These are phyloP conservation scores for Naematelia aurantialba DNA, from an alignment of 768 basidiomycete species.

Conservation along the genomic window DNA sequence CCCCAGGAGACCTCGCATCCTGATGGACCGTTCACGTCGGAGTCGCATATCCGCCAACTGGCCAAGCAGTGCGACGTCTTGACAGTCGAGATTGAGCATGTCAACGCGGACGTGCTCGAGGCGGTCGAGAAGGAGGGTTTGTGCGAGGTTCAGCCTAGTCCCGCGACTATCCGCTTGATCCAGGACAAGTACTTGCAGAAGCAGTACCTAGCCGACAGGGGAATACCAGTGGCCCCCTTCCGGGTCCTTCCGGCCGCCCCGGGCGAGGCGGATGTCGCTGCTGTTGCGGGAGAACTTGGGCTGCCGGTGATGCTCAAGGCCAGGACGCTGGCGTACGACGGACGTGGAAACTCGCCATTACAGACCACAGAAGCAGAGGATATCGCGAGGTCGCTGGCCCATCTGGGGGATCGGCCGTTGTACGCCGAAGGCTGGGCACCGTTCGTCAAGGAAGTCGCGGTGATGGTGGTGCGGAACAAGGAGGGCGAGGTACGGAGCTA, in stretches of 20 bases:
- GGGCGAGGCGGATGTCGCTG: conserved; percentile 57
- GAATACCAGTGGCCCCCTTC: conserved; percentile 62
- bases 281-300: conserved; percentile 57
- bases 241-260: conserved; percentile 58
- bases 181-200: conserved; percentile 74
- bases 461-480: conserved; percentile 87
- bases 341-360: conserved; percentile 83
- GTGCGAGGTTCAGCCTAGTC: conserved; percentile 65
- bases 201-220: conserved; percentile 56
- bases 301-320: conserved; percentile 94
- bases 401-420: conserved; percentile 64
- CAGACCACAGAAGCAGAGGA: conserved; percentile 57
- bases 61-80: conserved; percentile 77
- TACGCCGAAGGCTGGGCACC: conserved; percentile 94
- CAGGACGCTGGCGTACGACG: conserved; percentile 92
- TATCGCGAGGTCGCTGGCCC: conserved; percentile 53
- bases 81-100: conserved; percentile 96
- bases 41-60: conserved; percentile 71
- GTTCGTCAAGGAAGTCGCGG: conserved; percentile 84
- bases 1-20: conserved; percentile 59
- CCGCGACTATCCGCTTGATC: conserved; percentile 75
- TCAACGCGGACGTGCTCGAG: conserved; percentile 71
- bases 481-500: conserved; percentile 74
- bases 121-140: conserved; percentile 47
- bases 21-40: conserved; percentile 83